Evolutionary conservation across 129 eudicot species (phyloP), one percentile per base, ranked within the genome.

Genomic region (Erigeron canadensis): DNA sequence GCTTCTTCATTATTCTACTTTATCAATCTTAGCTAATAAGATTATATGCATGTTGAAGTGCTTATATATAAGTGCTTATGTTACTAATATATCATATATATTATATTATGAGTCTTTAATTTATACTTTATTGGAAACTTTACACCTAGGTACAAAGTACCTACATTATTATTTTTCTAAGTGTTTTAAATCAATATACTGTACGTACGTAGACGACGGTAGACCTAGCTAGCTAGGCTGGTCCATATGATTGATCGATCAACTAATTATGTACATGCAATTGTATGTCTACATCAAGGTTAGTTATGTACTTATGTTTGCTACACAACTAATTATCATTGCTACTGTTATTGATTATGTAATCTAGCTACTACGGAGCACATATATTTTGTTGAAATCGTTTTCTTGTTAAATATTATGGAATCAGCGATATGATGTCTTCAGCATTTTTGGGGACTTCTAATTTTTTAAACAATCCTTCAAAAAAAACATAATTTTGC

Each of bases 1-100:
- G 80, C 17, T 42, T 81, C 69, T 70, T 73, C 79, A 73, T 76
- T 18, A 22, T n/a, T n/a, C n/a, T 50, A 56, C 41, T 57, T 55
- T 6, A 10, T 65, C 45, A 37, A 2, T 76, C 22, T 10, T 67
- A 65, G 61, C 16, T 16, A 61, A 3, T 70, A 41, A 53, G 66
- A 50, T 53, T 70, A 55, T 70, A 55, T 4, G 58, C 73, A 38
- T 43, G 23, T 69, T 77, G 69, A 70, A 41, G 57, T 41, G 40
- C 22, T 7, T 61, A 42, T 65, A 65, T 28, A 28, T 28, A 28
- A 28, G 34, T 28, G 34, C 34, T 3, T 28, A 28, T 28, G 13
- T 21, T 16, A 10, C 34, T 56, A 56, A 18, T 18, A 5, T 55
- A 55, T 55, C 18, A 55, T 6, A n/a, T 55, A 12, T 11, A 13